A percentile compares a stretch with the other conserved stretches of the same genome.
Conservation (phyloP, 106 monocot genomes). For the Posidonia australis region DNA sequence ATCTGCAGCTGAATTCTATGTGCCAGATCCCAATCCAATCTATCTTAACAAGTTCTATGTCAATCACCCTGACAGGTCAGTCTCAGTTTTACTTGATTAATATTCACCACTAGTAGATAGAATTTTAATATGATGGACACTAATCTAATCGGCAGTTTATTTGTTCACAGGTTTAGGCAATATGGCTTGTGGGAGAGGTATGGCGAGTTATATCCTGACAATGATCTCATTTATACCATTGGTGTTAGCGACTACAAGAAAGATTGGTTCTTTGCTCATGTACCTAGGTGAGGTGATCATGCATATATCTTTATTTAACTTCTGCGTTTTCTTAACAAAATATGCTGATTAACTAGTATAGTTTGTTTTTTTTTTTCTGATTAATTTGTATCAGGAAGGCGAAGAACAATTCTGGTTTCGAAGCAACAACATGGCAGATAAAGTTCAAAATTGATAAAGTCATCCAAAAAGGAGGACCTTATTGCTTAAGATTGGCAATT, state of each 20-base stretch:
- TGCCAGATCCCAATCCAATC: conserved; percentile 12
- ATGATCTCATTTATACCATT: conserved; percentile 13
- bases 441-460: conserved; percentile 8
- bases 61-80: conserved; percentile 12
- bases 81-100: too few species aligned
- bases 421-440: conserved; percentile 16
- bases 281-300: too few species aligned
- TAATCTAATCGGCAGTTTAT: too few species aligned
- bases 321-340: too few species aligned
- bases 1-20: conserved; percentile 15
- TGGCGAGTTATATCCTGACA: conserved; percentile 9
- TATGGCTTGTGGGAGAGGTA: conserved; percentile 24
- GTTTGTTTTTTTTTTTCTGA: too few species aligned
- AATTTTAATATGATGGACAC: too few species aligned
- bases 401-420: background rate
- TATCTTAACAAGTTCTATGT: conserved; percentile 9
- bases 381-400: too few species aligned
- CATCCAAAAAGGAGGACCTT: background rate
- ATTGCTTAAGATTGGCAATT: conserved; percentile 11
- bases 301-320: too few species aligned
- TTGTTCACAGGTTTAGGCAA: conserved; percentile 20
- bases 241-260: conserved; percentile 11
- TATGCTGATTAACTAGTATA: too few species aligned
- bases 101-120: too few species aligned
- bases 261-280: conserved; percentile 25